phyloP scores from a whole-genome alignment of 2,329 filamentous ascomycete species.

The Colletotrichum sp. region DNA sequence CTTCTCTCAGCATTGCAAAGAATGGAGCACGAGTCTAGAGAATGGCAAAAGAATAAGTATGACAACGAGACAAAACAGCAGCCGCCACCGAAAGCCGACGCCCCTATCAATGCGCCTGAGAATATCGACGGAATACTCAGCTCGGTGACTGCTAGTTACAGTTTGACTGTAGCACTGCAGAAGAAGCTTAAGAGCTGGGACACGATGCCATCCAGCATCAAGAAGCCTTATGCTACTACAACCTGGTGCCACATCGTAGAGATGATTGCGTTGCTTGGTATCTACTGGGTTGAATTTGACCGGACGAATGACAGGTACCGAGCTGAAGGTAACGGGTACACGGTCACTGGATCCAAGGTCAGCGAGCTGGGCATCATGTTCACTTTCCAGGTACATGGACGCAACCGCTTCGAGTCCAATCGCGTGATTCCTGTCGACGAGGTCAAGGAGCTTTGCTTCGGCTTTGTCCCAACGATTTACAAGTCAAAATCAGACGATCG shows the following conservation, averaged over 20 bases:
- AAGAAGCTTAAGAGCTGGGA: slow-evolving; percentile 53
- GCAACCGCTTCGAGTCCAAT: slow-evolving; percentile 51
- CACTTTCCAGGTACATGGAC: slow-evolving; percentile 55
- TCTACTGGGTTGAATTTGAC: slow-evolving; percentile 66
- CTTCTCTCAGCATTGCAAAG: slow-evolving; percentile 54
- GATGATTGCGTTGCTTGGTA: slow-evolving; percentile 57
- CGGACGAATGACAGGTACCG: slow-evolving; percentile 54
- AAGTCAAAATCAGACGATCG: slow-evolving; percentile 41
- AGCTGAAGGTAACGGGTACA: slow-evolving; percentile 61
- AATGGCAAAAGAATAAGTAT: slow-evolving; percentile 48
- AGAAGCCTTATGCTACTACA: slow-evolving; percentile 57
- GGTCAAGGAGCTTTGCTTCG: slow-evolving; percentile 62
- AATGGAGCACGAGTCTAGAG: slow-evolving; percentile 53
- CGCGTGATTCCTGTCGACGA: slow-evolving; percentile 58
- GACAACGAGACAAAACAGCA: not conserved
- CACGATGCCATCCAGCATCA: slow-evolving; percentile 52
- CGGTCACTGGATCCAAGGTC: slow-evolving; percentile 50
- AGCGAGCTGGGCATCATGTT: slow-evolving; percentile 60
- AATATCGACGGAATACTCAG: no score
- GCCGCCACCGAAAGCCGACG: not conserved
- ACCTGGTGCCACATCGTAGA: slow-evolving; percentile 62
- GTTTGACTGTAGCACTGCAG: no score
- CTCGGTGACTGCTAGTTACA: no score
- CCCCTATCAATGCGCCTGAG: no score
- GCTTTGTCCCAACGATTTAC: slow-evolving; percentile 61